A percentile compares a stretch with the other conserved stretches of the same genome.
phyloP scores from a whole-genome alignment of 257 asterid species.

The Coffea canephora region DNA sequence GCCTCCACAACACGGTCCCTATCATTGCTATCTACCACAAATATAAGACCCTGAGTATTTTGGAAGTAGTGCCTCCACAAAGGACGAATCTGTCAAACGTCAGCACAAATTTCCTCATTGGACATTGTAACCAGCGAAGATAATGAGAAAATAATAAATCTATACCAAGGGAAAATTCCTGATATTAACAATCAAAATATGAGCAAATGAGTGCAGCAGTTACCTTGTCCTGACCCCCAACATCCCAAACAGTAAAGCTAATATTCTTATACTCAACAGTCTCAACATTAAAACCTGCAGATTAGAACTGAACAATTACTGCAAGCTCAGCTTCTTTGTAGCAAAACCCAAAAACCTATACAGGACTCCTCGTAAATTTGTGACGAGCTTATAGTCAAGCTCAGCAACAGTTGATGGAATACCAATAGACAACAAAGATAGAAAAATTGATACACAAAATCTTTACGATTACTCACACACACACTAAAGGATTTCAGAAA shows the following conservation, averaged over 20 bases:
- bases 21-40: slow-evolving; percentile 90
- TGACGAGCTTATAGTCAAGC: background rate
- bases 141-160: background rate
- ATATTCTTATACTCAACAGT: slow-evolving; percentile 90
- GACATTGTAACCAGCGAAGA: background rate
- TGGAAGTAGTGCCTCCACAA: slow-evolving; percentile 98
- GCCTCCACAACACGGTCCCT: slow-evolving; percentile 89
- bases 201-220: background rate
- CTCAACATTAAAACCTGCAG: slow-evolving; percentile 82
- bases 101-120: background rate
- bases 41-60: slow-evolving; percentile 88
- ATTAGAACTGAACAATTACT: background rate
- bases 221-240: slow-evolving; percentile 94
- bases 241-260: slow-evolving; percentile 94
- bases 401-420: background rate
- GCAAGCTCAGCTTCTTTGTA: background rate
- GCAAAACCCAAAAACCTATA: background rate
- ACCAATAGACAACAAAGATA: background rate
- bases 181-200: background rate
- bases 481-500: background rate
- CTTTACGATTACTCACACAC: background rate
- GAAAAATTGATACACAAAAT: background rate
- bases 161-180: background rate
- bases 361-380: background rate
- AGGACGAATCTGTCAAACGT: slow-evolving; percentile 74